Evolutionary conservation across 2,329 filamentous ascomycete genomes (phyloP), one percentile per base, ranked within the genome.

Genomic region (Ophiostoma perfectum): DNA sequence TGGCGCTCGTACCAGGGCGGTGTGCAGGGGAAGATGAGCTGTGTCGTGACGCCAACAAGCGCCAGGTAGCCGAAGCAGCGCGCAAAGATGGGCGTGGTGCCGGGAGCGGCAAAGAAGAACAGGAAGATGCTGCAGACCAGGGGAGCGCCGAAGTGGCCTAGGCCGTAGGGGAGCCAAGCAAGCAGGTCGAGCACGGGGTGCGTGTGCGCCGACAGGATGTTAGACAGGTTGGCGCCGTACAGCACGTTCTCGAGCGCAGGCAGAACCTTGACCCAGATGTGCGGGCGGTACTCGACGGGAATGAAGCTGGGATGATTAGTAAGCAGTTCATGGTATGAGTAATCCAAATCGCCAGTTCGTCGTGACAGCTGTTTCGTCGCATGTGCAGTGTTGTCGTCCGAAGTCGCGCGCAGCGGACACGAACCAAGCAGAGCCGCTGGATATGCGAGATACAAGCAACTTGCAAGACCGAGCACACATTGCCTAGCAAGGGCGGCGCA

Each of bases 1-100:
- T 91, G 84, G 78, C 95, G 96, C 83, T 97, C 94, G 76, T 97
- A 98, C 94, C 94, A 98, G 1, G 94, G 94, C 39, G 94, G 92
- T 38, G 93, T 95, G 82, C 94, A 97, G 1, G 94, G 94, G 79
- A 97, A 96, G 71, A 93, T 79, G 67, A 97, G 84, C 80, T 97
- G 93, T 72, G 96, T 93, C 44, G 89, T 86, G 68, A 97, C 94
- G 67, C 93, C 94, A 12, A 89, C 82, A 72, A 97, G 86, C 80
- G 93, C 95, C 87, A 97, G 90, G 84, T 94, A 97, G 70, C 94
- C 94, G 74, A 97, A 97, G 66, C 90, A 88, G 73, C 90, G 89
- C 16, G 92, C 92, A 76, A 93, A 97, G 18, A 93, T 88, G 9
- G 93, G 92, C 0, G 91, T 85, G 0, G 91, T 93, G 71, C 92